Evolutionary conservation across 2,329 filamentous ascomycete genomes (phyloP), one percentile per base, ranked within the genome.

Genomic region (Aspergillus sclerotialis): DNA sequence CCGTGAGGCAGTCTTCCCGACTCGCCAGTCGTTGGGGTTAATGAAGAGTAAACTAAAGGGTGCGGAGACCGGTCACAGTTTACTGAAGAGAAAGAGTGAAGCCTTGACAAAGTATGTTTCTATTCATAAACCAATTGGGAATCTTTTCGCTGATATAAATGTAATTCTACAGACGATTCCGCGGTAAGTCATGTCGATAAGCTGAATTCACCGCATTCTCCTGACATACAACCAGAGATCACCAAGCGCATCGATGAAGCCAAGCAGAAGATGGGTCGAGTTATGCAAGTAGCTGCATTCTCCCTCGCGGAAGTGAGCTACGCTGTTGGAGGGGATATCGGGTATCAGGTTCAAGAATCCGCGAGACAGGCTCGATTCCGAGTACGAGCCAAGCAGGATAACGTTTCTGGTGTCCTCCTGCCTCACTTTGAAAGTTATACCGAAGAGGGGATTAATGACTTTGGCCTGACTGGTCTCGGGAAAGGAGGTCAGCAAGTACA

Each of bases 41-140:
- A 98, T 98, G 90, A 96, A 96, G 69, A 80, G 82, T 48, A 98
- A 98, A 74, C 80, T 98, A 58, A 96, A 96, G 73, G 90, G 84
- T 43, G 84, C 84, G 36, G 83, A 90, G 63, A 87, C 79, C 29
- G 92, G 92, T 31, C 90, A 98, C 69, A 94, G 84, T 63, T 71
- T 98, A 60, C 71, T 98, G 44, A 98, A 98, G 73, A 76, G 92
- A 57, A 98, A 98, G 74, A 95, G 89, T 63, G 92, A 98, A 67
- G 92, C 92, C 51, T 72, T 98, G 44, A 98, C 92, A 47, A 98
- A 98, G 87, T 93, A 74, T 36, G 75, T 62, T 14, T 36, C 1
- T 17, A 11, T 2, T 23, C 1, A 9, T 12, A 15, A 9, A 16
- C 23, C n/a, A 13, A 38, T 26, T 30, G 3, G 8, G 18, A n/a